Evolutionary conservation across 805 yeast species (phyloP).

Genomic region (Teunomyces barrocoloradensis): DNA sequence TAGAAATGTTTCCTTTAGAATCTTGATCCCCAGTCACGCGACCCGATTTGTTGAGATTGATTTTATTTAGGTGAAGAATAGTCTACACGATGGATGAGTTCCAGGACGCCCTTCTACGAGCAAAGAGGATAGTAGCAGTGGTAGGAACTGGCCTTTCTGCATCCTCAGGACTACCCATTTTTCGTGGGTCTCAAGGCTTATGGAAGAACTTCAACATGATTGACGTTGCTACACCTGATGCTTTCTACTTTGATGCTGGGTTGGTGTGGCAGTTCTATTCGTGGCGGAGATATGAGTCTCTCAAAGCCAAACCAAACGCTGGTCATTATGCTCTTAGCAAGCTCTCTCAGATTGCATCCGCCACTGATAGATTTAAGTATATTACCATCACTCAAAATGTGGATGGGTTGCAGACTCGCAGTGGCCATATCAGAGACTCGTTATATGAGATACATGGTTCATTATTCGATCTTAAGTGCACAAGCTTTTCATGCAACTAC

Average conservation of each 20-base stretch:
- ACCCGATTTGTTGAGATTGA: background rate
- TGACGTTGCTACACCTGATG: slow-evolving; percentile 90
- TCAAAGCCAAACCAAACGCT: slow-evolving; percentile 64
- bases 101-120: slow-evolving; percentile 46
- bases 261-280: slow-evolving; percentile 89
- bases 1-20: background rate
- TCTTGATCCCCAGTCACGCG: background rate
- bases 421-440: slow-evolving; percentile 53
- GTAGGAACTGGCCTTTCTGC: slow-evolving; percentile 86
- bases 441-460: slow-evolving; percentile 78
- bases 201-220: slow-evolving; percentile 79
- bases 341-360: slow-evolving; percentile 42
- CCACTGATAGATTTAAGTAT: slow-evolving; percentile 27
- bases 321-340: slow-evolving; percentile 73
- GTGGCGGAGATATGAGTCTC: slow-evolving; percentile 61
- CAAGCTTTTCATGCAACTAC: slow-evolving; percentile 70
- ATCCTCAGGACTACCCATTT: slow-evolving; percentile 73
- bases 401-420: slow-evolving; percentile 69
- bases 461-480: slow-evolving; percentile 69
- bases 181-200: slow-evolving; percentile 67
- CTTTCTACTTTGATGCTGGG: slow-evolving; percentile 78
- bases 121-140: slow-evolving; percentile 52
- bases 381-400: slow-evolving; percentile 81
- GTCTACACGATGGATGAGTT: slow-evolving; percentile 32
- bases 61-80: background rate